These are phyloP conservation scores for Aureobasidium sp. DNA, from an alignment of 2,329 filamentous ascomycete genomes.

Conservation along the genomic window DNA sequence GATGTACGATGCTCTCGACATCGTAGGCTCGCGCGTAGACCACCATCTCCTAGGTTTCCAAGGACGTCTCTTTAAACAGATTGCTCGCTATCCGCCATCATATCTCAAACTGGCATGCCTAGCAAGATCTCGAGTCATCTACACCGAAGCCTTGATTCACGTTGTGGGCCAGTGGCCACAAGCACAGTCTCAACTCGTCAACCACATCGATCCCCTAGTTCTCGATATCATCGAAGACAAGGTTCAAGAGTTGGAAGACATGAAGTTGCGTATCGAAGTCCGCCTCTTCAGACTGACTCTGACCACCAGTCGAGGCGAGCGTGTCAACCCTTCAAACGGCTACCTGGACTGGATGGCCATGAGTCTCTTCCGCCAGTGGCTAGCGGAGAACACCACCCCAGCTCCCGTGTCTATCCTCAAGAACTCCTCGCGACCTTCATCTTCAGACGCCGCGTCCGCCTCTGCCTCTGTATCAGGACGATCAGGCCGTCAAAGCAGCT, in stretches of 20 bases:
- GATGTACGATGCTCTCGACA: conserved; percentile 82
- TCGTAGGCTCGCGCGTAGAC: conserved; percentile 83
- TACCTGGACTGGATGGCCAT: conserved; percentile 88
- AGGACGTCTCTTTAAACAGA: conserved; percentile 85
- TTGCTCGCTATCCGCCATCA: conserved; percentile 88
- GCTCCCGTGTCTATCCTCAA: conserved; percentile 48
- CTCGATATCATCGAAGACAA: conserved; percentile 92
- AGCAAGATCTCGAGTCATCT: conserved; percentile 68
- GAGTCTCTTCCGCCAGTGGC: conserved; percentile 82
- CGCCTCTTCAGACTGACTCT: conserved; percentile 74
- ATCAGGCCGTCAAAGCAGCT: conserved; percentile 17
- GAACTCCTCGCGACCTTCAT: conserved; percentile 1
- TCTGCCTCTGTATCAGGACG: neutral
- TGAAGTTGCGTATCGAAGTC: conserved; percentile 68
- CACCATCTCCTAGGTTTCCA: conserved; percentile 92
- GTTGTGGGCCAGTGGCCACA: conserved; percentile 91
- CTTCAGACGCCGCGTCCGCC: conserved; percentile 2
- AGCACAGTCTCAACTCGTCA: conserved; percentile 66
- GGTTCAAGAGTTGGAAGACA: conserved; percentile 80
- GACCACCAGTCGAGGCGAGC: conserved; percentile 69
- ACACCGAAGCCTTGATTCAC: conserved; percentile 75
- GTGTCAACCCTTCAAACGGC: conserved; percentile 67
- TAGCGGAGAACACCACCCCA: conserved; percentile 80
- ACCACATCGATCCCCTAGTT: conserved; percentile 63
- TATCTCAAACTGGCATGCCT: conserved; percentile 87